Evolutionary conservation across 2,329 filamentous ascomycete genomes (phyloP), one percentile per base, ranked within the genome.

Genomic region (Colletotrichum incanum): DNA sequence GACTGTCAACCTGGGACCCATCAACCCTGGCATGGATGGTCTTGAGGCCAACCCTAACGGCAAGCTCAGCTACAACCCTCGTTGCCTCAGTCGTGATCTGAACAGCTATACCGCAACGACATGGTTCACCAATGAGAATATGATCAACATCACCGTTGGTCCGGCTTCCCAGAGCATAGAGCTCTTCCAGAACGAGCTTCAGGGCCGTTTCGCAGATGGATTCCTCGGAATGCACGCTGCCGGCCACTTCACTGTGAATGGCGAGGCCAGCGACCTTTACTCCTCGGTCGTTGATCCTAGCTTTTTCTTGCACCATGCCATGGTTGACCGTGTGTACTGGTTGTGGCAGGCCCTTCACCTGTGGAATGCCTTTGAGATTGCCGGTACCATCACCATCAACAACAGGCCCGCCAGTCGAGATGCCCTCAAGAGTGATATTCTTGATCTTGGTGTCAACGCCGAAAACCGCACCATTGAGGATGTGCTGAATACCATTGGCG

Each of bases 11-110:
- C 77, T 84, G n/a, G 83, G 83, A 34, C 80, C 80, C 20, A 71
- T 82, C 12, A 82, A 81, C 73, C 79, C 81, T 1, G 76, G 75
- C 41, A 49, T 76, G 45, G 78, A 83, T 63, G 81, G 81, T 20
- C 23, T 70, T 34, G 26, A 55, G 7, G 60, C 70, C 23, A 66
- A 47, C 20, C 69, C 70, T 5, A 50, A 43, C 43, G 66, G 63
- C n/a, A 65, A 39, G 31, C 79, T 82, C 45, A 81, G 79, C 63
- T 80, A 84, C 75, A 86, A 87, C 78, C 83, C 84, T n/a, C 83
- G 85, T 60, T 85, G 84, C 77, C 78, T 87, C 55, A 80, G 81
- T 47, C 82, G 84, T 28, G 85, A 84, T 74, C 80, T 85, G 61
- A 80, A 76, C 65, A 80, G 80, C 75, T 75, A 79, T 49, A 75